Base-by-base conservation (phyloP, 441 rosid species). In the Populus hybrid region DNA sequence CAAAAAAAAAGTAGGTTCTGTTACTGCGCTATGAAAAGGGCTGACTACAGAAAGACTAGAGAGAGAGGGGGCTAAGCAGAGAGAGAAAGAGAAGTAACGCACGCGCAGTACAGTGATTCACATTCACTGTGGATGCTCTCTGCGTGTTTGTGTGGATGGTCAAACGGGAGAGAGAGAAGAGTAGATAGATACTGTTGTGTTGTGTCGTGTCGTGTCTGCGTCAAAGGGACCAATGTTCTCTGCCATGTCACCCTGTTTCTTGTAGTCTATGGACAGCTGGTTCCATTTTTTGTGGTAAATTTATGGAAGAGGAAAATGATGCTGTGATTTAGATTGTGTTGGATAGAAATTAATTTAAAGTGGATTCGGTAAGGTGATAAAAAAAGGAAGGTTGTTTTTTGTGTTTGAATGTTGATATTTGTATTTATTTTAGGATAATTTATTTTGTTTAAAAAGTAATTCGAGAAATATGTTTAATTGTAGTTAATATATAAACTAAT, bases 21-120 rank as follows among this genome's bases (percentile, higher is more conserved):
- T 21, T 16, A 20, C 42, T 73, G 66, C 69, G 76, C 85, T 32
- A 78, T 80, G 89, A 85, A 80, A 87, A 84, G 83, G 80, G 86
- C 86, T 74, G 77, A 40, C 46, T 40, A 40, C 46, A 10, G 46
- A 40, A 40, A 65, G 63, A 67, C 46, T 40, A 21, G 38, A n/a
- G 40, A 20, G 38, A 21, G 26, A 26, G 26, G 36, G 64, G 70
- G 76, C 64, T 84, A 79, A 82, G 80, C 75, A 65, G 64, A 21
- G 64, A 74, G 69, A 69, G 79, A 77, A 50, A 20, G 34, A 23
- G 67, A 1, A 26, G 10, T 2, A 12, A 54, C 10, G 66, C 82
- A 73, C 80, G 82, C 76, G 76, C 38, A 42, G 26, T 69, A 59
- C 26, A 61, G 26, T 18, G 18, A 32, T 14, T 16, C 36, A 28